These are phyloP conservation scores for Neonectria faginata DNA, from an alignment of 2,329 filamentous ascomycete species.

Conservation along the genomic window DNA sequence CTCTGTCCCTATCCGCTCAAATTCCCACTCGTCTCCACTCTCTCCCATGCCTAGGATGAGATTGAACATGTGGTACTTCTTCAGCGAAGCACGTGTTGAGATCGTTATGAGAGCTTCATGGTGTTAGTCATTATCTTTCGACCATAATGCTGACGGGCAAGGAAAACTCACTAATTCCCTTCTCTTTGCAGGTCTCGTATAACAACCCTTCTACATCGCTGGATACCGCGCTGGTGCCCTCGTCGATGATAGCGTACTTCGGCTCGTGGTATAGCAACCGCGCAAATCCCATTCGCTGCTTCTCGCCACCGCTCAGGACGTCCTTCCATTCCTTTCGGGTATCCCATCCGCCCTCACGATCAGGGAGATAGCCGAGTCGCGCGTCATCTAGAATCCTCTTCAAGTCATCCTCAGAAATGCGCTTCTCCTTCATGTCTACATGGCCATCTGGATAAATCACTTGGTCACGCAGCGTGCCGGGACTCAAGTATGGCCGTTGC, in stretches of 20 bases:
- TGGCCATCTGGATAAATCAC: constrained; percentile 98
- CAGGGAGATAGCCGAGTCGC: constrained; percentile 86
- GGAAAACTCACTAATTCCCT: constrained; percentile 82
- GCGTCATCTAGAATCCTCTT: constrained; percentile 84
- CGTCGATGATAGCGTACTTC: constrained; percentile 92
- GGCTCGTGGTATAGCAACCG: constrained; percentile 94
- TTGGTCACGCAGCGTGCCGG: constrained; percentile 93
- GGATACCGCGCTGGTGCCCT: constrained; percentile 93
- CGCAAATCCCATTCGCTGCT: constrained; percentile 94
- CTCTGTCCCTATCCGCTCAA: constrained; percentile 93
- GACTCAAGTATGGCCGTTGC: constrained; percentile 90
- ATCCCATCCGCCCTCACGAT: constrained; percentile 96
- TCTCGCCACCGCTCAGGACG: constrained; percentile 95
- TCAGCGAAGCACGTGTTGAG: constrained; percentile 91
- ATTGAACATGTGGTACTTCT: constrained; percentile 95
- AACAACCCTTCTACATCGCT: constrained; percentile 93
- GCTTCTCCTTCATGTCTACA: constrained; percentile 88
- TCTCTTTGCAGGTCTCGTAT: constrained; percentile 93
- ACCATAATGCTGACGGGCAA: background rate
- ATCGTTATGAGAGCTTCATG: constrained; percentile 86
- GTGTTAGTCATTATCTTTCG: constrained; percentile 41
- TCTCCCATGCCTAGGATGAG: constrained; percentile 85
- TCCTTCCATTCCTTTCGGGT: constrained; percentile 99
- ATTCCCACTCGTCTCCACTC: constrained; percentile 87
- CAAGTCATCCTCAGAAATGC: constrained; percentile 82